Evolutionary conservation across 768 basidiomycete species (phyloP).

Genomic region (Sutorius australiensis): DNA sequence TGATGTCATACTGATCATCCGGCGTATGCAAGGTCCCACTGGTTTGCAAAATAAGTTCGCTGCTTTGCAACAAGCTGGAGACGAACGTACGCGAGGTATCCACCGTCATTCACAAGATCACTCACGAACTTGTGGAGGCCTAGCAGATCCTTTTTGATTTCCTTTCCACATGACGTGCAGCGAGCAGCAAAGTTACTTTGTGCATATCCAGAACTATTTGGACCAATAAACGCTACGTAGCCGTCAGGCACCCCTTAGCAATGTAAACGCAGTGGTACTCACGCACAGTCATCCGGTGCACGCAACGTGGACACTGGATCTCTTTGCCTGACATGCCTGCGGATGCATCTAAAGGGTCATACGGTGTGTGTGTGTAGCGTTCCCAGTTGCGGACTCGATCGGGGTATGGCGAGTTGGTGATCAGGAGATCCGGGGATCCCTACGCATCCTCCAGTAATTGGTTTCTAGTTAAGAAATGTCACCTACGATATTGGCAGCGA

Average conservation of each 20-base stretch:
- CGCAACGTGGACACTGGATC: constrained; percentile 32
- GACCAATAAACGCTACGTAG: constrained; percentile 36
- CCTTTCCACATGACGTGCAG: constrained; percentile 36
- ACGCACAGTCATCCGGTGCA: constrained; percentile 18
- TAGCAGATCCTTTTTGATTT: constrained; percentile 39
- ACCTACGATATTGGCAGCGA: not conserved
- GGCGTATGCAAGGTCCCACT: constrained; percentile 35
- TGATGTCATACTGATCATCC: no score
- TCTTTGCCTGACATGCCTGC: constrained; percentile 12
- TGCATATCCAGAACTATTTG: constrained; percentile 42
- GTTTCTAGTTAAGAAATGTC: not conserved
- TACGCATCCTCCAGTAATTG: not conserved
- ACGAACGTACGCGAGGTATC: constrained; percentile 31
- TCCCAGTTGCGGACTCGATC: constrained; percentile 2
- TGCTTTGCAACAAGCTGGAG: not conserved
- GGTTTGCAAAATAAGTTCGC: not conserved
- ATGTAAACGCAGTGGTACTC: constrained; percentile 1
- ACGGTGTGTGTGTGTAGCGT: not conserved
- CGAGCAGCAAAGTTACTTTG: constrained; percentile 37
- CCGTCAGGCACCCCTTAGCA: no score
- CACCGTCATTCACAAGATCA: constrained; percentile 27
- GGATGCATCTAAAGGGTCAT: constrained; percentile 26
- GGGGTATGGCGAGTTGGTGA: constrained; percentile 2
- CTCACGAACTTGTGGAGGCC: constrained; percentile 38
- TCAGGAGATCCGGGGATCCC: not conserved